Conservation (phyloP, 1,139 yeast species). For the Yamadazyma mexicana region DNA sequence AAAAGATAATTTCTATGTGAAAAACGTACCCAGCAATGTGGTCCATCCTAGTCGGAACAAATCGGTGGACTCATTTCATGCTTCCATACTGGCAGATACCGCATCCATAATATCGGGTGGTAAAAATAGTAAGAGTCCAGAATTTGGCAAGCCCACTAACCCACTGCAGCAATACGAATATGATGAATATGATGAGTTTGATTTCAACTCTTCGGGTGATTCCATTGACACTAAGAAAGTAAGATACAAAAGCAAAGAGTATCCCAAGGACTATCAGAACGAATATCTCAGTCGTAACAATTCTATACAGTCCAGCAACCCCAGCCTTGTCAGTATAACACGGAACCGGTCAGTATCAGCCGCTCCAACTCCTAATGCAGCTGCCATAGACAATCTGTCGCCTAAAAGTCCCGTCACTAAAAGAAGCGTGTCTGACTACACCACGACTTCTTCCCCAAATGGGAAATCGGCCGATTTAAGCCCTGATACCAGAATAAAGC, state of each 20-base stretch:
- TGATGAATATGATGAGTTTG: conserved; percentile 18
- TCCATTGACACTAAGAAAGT: conserved; percentile 4
- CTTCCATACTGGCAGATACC: conserved; percentile 13
- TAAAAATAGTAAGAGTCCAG: conserved; percentile 16
- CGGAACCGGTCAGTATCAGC: conserved; percentile 12
- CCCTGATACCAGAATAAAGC: conserved; percentile 47
- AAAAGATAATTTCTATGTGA: conserved; percentile 13
- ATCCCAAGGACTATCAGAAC: no score
- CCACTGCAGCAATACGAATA: conserved; percentile 1
- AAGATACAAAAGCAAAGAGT: neutral
- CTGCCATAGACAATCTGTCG: neutral
- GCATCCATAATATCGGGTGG: neutral
- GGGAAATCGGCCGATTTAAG: conserved; percentile 19
- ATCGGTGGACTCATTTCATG: conserved; percentile 32
- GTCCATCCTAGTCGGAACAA: conserved; percentile 24
- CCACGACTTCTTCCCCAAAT: conserved; percentile 9
- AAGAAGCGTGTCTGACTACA: conserved; percentile 17
- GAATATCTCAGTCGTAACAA: neutral
- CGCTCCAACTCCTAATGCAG: conserved; percentile 4
- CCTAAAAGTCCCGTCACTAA: conserved; percentile 9
- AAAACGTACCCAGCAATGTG: conserved; percentile 25
- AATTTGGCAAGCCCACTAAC: neutral
- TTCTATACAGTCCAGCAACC: neutral
- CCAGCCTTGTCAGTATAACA: neutral
- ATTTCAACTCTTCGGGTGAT: conserved; percentile 15